Evolutionary conservation across 2,329 filamentous ascomycete genomes (phyloP), one percentile per base, ranked within the genome.

Genomic region (Metarhizium guizhouense): DNA sequence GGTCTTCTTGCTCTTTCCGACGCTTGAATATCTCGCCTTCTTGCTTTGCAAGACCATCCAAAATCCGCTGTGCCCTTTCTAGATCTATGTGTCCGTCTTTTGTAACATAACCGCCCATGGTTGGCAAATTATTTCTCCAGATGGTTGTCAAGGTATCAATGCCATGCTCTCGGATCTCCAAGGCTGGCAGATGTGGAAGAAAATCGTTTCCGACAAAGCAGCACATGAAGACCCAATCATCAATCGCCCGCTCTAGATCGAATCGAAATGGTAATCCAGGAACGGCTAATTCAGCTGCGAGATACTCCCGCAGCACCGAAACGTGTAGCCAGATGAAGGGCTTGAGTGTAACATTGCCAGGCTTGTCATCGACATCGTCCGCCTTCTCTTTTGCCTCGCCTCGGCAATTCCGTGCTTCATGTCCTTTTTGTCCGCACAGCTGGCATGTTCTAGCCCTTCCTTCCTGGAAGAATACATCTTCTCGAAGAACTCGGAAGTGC

Each of bases 201-300:
- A 99, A 99, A 76, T 99, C 95, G 72, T 99, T 99, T 62, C 93
- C 93, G 56, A 97, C 93, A 69, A 97, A 97, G 75, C 95, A 97
- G 74, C 93, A 97, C 85, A 97, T 94, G 70, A 97, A 97, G 14
- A 97, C 90, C 94, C 93, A 97, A 68, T 97, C 93, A 71, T 97
- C 94, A 57, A 97, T 82, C 30, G 92, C 92, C 61, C 94, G 85
- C 72, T 99, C 94, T 48, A 99, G 78, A 68, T 99, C 91, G 71
- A 95, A 97, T 54, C 83, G 82, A 72, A 97, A 97, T 2, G 86
- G 86, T 61, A 96, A 82, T 55, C 85, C 82, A 18, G 90, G 86
- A 38, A 96, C 86, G 65, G 88, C 82, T 64, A 99, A 84, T 72
- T 99, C 94, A 53, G 90, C 86, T 56, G 87, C 91, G 54, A 99